These are phyloP conservation scores for Adansonia digitata DNA, from an alignment of 345 rosid genomes.

Conservation along the genomic window DNA sequence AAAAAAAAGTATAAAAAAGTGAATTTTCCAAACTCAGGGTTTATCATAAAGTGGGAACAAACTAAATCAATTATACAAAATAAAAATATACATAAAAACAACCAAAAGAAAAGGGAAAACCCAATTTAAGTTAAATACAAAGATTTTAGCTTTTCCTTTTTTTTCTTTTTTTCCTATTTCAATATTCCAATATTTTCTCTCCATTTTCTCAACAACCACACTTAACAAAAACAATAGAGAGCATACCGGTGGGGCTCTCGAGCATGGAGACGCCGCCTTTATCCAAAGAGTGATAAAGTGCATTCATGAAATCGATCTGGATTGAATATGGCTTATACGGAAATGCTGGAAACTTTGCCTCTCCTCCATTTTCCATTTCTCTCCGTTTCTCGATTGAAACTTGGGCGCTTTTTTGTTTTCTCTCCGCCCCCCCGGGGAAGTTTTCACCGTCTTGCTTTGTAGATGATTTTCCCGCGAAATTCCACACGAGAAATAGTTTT, in stretches of 20 bases:
- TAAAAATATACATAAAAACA: background rate
- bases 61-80: background rate
- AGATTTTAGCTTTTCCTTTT: background rate
- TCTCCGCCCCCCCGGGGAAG: background rate
- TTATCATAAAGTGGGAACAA: background rate
- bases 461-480: slow-evolving; percentile 18
- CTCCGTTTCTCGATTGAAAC: background rate
- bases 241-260: slow-evolving; percentile 86
- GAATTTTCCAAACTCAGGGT: background rate
- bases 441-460: background rate
- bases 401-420: background rate
- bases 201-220: background rate
- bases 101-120: background rate
- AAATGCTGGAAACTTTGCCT: slow-evolving; percentile 50
- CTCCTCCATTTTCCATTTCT: slow-evolving; percentile 23
- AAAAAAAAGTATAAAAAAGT: background rate
- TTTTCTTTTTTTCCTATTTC: background rate
- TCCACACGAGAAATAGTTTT: background rate
- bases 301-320: slow-evolving; percentile 78
- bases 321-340: slow-evolving; percentile 80
- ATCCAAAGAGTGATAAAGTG: slow-evolving; percentile 71
- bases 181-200: background rate
- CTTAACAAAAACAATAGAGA: background rate
- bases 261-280: slow-evolving; percentile 93
- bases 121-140: background rate